A percentile compares a stretch with the other conserved stretches of the same genome.
Evolutionary conservation across 495 filamentous ascomycete genomes (phyloP).

Genomic region (Sabuloglossum arenarium): DNA sequence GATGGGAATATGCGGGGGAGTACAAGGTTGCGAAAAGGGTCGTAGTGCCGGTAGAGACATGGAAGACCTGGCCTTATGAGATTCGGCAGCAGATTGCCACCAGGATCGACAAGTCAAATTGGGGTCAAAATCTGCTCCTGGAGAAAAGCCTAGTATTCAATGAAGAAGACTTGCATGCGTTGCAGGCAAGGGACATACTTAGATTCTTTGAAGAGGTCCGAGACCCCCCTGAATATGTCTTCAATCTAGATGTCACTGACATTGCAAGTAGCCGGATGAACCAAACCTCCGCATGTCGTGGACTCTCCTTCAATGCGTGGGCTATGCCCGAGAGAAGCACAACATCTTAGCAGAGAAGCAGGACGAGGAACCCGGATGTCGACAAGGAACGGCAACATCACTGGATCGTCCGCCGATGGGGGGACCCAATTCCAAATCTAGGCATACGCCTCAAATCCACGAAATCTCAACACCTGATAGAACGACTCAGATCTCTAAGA

Average conservation of each 20-base stretch:
- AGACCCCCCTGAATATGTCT: neutral
- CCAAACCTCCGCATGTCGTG: conserved; percentile 3
- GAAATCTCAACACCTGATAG: neutral
- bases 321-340: conserved; percentile 1
- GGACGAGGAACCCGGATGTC: neutral
- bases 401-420: neutral
- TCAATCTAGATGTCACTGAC: neutral
- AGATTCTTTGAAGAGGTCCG: conserved; percentile 1
- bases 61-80: neutral
- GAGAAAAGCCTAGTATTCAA: neutral
- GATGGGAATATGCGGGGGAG: conserved; percentile 4
- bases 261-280: neutral
- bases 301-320: conserved; percentile 1
- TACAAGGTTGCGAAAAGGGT: neutral
- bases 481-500: neutral
- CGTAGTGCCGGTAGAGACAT: neutral
- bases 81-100: neutral
- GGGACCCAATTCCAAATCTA: neutral
- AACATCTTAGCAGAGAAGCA: conserved; percentile 1
- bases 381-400: neutral
- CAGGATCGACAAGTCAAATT: neutral
- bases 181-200: neutral
- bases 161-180: neutral
- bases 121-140: neutral
- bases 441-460: no score